Evolutionary conservation across 139 green algal genomes (phyloP).

Genomic region (Nannochloris sp.): DNA sequence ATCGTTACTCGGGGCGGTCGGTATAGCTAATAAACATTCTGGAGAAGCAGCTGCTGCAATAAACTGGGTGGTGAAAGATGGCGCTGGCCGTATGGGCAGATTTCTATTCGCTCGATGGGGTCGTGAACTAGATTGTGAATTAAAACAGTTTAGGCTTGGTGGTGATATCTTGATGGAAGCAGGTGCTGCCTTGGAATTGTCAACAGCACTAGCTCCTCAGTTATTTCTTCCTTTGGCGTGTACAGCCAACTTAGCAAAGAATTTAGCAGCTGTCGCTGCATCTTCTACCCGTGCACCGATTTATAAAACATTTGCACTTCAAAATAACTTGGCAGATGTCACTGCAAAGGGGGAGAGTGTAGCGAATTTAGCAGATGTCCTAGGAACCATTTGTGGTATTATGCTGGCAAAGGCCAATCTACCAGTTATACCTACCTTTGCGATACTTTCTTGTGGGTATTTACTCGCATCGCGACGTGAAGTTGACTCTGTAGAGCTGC

Average conservation of each 20-base stretch:
- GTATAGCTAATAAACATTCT: constrained; percentile 41
- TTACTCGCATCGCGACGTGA: constrained; percentile 50
- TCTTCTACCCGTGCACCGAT: constrained; percentile 73
- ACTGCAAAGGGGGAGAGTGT: constrained; percentile 76
- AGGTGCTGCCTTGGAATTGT: constrained; percentile 69
- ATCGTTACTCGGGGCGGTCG: constrained; percentile 65
- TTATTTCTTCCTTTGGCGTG: constrained; percentile 79
- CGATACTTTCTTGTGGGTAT: constrained; percentile 49
- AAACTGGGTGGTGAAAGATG: constrained; percentile 87
- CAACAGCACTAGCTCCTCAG: constrained; percentile 51
- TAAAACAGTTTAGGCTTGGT: constrained; percentile 84
- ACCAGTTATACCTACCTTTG: constrained; percentile 57
- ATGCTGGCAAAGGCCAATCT: constrained; percentile 35
- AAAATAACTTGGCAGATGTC: constrained; percentile 72
- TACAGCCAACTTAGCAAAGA: constrained; percentile 77
- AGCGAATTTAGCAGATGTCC: constrained; percentile 78
- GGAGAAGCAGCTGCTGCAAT: constrained; percentile 68
- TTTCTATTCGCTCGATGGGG: constrained; percentile 83
- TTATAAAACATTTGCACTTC: constrained; percentile 74
- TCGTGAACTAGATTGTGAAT: constrained; percentile 74
- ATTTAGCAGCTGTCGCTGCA: constrained; percentile 66
- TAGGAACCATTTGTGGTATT: constrained; percentile 65
- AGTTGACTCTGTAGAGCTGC: constrained; percentile 69
- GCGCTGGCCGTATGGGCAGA: constrained; percentile 71
- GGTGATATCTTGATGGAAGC: constrained; percentile 52